Conservation (phyloP, 306 rosid species). For the Elaeagnus macrophylla region DNA sequence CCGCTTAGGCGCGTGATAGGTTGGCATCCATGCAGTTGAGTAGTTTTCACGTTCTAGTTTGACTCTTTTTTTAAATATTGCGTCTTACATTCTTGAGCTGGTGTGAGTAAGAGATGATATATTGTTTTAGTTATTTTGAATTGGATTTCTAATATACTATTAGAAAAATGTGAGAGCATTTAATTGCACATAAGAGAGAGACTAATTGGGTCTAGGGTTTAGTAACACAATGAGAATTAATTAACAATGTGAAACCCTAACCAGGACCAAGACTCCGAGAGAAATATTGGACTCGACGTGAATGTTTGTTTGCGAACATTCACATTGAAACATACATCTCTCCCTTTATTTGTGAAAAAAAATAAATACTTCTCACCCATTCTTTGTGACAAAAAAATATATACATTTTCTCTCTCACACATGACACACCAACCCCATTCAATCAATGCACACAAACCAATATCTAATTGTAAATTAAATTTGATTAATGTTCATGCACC, state of each 20-base stretch:
- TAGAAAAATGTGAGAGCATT: conserved; percentile 14
- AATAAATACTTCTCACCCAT: conserved; percentile 5
- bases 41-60: conserved; percentile 51
- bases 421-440: conserved; percentile 17
- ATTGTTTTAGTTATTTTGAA: neutral
- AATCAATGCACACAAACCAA: conserved; percentile 15
- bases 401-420: conserved; percentile 18
- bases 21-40: conserved; percentile 57
- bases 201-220: conserved; percentile 6
- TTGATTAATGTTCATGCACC: no score
- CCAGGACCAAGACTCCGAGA: conserved; percentile 38
- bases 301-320: conserved; percentile 65
- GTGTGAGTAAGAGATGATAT: neutral
- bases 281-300: conserved; percentile 47
- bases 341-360: neutral
- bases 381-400: conserved; percentile 21
- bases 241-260: conserved; percentile 28
- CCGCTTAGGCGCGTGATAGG: conserved; percentile 52
- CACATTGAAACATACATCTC: conserved; percentile 44
- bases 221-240: neutral
- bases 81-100: neutral
- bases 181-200: neutral
- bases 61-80: conserved; percentile 23
- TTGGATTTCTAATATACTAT: neutral
- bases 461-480: neutral